These are phyloP conservation scores for Podaxis sp. DNA, from an alignment of 768 basidiomycete species.

Conservation along the genomic window DNA sequence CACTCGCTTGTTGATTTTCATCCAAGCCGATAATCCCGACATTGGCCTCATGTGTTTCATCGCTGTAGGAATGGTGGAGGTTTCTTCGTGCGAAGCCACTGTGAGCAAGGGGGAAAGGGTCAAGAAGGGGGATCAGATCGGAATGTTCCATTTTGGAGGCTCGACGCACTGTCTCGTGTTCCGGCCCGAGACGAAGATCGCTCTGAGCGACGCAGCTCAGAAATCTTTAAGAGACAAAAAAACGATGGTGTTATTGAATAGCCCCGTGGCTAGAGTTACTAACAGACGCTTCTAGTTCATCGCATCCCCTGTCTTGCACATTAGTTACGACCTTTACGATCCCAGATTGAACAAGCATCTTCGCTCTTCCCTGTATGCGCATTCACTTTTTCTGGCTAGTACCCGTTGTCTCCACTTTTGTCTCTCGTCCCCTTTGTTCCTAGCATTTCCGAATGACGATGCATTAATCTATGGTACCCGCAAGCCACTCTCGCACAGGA, in stretches of 20 bases:
- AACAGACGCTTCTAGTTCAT: background rate
- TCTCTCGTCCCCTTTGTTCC: conserved; percentile 20
- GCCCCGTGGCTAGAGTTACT: background rate
- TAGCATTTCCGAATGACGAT: conserved; percentile 26
- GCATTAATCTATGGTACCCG: conserved; percentile 47
- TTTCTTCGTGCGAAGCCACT: conserved; percentile 56
- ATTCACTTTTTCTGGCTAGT: too few species aligned
- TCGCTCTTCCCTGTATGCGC: too few species aligned
- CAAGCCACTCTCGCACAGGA: conserved; percentile 50
- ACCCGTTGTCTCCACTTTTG: too few species aligned
- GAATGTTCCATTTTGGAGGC: conserved; percentile 67
- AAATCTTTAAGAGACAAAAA: background rate
- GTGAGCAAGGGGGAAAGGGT: conserved; percentile 46
- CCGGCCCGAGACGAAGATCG: conserved; percentile 4
- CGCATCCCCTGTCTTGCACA: background rate
- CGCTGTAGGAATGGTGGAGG: conserved; percentile 59
- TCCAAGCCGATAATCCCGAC: conserved; percentile 48
- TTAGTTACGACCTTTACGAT: too few species aligned
- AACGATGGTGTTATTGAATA: background rate
- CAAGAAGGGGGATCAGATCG: conserved; percentile 55
- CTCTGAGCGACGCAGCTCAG: background rate
- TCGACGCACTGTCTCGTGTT: conserved; percentile 41
- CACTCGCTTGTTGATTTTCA: conserved; percentile 54
- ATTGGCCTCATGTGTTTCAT: conserved; percentile 62
- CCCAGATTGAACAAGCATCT: too few species aligned